Percentiles rank a stretch among this genome's conserved stretches.
Evolutionary conservation across 352 stramenopile genomes (phyloP).

Genomic region (Blastocystis sp.): DNA sequence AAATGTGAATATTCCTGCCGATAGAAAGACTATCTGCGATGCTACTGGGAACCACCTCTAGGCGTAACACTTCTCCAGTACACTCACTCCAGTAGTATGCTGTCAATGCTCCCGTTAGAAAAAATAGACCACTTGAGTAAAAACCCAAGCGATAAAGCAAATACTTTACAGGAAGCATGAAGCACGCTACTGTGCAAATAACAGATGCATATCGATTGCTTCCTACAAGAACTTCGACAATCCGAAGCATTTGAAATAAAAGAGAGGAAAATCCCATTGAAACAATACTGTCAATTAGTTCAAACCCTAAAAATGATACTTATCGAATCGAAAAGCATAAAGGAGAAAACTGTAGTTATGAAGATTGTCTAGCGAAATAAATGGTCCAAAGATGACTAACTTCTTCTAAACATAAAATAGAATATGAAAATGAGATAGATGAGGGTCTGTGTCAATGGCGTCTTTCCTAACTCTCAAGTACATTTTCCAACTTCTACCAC

Average conservation of each 20-base stretch:
- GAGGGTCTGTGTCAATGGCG: not conserved
- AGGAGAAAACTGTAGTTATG: not conserved
- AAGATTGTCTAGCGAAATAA: not conserved
- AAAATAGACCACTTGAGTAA: not conserved
- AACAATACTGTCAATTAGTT: not conserved
- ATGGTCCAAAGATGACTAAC: not conserved
- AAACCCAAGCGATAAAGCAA: not conserved
- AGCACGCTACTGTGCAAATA: not conserved
- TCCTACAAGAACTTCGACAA: not conserved
- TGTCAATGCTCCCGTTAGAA: not conserved
- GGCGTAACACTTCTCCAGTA: not conserved
- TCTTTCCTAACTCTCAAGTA: not conserved
- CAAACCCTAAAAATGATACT: not conserved
- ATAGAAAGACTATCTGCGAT: not conserved
- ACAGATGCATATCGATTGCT: not conserved
- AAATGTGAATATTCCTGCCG: not conserved
- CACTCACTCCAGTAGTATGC: not conserved
- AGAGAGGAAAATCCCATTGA: not conserved
- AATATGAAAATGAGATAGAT: not conserved
- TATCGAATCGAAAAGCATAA: not conserved
- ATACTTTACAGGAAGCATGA: conserved; percentile 17
- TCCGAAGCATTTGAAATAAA: not conserved
- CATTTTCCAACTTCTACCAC: not conserved
- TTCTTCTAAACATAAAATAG: not conserved
- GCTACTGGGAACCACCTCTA: not conserved